Evolutionary conservation across 331 rosid species (phyloP), one percentile per base, ranked within the genome.

Genomic region (Saraca asoca): DNA sequence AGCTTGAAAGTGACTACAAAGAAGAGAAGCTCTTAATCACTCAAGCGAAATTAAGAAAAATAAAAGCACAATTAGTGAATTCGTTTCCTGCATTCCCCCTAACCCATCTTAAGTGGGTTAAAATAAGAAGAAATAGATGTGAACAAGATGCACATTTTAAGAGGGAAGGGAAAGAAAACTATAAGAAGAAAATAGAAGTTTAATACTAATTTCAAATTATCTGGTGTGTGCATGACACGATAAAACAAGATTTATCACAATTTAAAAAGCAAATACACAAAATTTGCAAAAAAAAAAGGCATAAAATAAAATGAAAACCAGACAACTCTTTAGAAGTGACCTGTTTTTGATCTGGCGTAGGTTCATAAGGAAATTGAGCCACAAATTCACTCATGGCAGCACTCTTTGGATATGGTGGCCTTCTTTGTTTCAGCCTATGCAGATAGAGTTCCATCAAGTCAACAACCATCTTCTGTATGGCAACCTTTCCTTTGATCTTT

Each of bases 381-480:
- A 50, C 64, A 46, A 93, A 93, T 50, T 84, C 65, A 61, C 82
- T 79, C 81, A 80, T 51, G 46, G 77, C 70, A 56, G 81, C 71
- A 71, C 81, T 71, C 56, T 58, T 64, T 5, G 90, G 90, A 79
- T 87, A 87, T 6, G 95, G 89, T n/a, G 86, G 86, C 68, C 98
- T 83, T 79, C 74, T 85, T 83, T 90, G 98, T 78, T 86, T 89
- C 66, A 93, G 85, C 79, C 98, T 83, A 54, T 88, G 96, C 4
- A 93, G 74, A 79, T 93, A 93, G 61, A 93, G 79, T 73, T 90
- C 98, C 98, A 93, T 87, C 90, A 93, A 81, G 69, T 87, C 96
- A 73, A 93, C 97, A 70, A 93, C 96, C 98, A 93, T 93, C 76
- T 90, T 90, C 86, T 93, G 98, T 75, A 90, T 88, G 5, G 97